Evolutionary conservation across 2,329 filamentous ascomycete species (phyloP).

Genomic region (Emergomyces africanus): DNA sequence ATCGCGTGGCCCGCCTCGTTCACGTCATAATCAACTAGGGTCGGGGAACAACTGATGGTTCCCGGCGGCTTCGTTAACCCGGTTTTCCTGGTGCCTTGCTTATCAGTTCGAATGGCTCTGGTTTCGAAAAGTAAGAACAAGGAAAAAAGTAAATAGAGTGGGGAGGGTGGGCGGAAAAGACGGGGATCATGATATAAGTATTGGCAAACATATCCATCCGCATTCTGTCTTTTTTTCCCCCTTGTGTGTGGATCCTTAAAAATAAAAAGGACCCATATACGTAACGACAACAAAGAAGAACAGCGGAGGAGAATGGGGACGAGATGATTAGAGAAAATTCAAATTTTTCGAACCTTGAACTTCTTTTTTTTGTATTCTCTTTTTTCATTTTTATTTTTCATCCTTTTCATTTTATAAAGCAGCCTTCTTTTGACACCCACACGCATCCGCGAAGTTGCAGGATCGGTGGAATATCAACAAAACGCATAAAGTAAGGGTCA

Average conservation of each 20-base stretch:
- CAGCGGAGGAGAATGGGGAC: neutral
- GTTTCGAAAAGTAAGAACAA: too few species aligned
- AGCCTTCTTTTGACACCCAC: neutral
- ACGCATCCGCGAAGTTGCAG: neutral
- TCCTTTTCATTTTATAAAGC: neutral
- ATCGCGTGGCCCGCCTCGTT: neutral
- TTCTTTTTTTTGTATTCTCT: too few species aligned
- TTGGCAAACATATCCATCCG: neutral
- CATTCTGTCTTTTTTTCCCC: neutral
- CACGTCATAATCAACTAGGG: neutral
- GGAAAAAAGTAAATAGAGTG: neutral
- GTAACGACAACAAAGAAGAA: neutral
- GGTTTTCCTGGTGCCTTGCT: neutral
- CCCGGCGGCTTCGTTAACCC: neutral
- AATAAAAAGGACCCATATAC: neutral
- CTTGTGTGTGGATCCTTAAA: too few species aligned
- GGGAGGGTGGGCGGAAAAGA: neutral
- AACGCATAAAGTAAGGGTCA: neutral
- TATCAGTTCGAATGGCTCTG: neutral
- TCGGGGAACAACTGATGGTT: neutral
- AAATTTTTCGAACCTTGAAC: neutral
- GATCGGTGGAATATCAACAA: too few species aligned
- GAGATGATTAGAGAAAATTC: neutral
- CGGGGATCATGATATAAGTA: neutral
- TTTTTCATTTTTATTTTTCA: too few species aligned